Base-by-base conservation (phyloP, 2,329 filamentous ascomycete species). In the Microascus cirrosus region DNA sequence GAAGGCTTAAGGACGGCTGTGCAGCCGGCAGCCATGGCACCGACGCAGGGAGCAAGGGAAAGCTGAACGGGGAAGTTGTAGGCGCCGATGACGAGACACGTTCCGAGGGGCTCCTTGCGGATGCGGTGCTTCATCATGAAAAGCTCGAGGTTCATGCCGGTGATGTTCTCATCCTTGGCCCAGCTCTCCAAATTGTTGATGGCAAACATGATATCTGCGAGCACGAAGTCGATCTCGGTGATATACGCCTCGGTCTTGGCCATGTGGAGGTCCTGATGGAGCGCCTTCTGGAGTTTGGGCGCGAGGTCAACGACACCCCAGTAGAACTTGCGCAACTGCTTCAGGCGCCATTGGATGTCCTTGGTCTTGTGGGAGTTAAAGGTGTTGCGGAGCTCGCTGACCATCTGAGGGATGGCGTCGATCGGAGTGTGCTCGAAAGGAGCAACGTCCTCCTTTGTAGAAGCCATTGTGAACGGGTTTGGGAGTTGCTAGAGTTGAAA, bases 21-120 rank as follows among this genome's bases (percentile, higher is more conserved):
- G 71, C 94, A 96, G 56, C 94, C 94, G 10, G 90, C 93, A 51
- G 89, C 85, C 65, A 99, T 96, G 66, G 93, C 94, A 59, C 93
- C 94, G 61, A 96, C 82, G 60, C 95, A 72, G 1, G 93, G 91
- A 1, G 83, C 81, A 48, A 97, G 69, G 42, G 85, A 84, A 51
- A 97, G 79, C 72, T 92, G 86, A 69, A 96, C 77, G 56, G 94
- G 94, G 71, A 92, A 96, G 77, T 99, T 99, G 82, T 90, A 97
- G 51, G 94, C 85, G 59, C 91, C 90, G 67, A 97, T 95, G 66
- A 96, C 83, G 64, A 97, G 77, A 12, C 90, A 84, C 48, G 84
- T 77, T 39, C 94, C 94, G 59, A 96, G 72, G 1, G 94, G 94
- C 67, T 97, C 93, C 74, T 95, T 95, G 63, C 85, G 80, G 69